Base-by-base conservation (phyloP, 2,329 filamentous ascomycete species). In the Colletotrichum costaricense region DNA sequence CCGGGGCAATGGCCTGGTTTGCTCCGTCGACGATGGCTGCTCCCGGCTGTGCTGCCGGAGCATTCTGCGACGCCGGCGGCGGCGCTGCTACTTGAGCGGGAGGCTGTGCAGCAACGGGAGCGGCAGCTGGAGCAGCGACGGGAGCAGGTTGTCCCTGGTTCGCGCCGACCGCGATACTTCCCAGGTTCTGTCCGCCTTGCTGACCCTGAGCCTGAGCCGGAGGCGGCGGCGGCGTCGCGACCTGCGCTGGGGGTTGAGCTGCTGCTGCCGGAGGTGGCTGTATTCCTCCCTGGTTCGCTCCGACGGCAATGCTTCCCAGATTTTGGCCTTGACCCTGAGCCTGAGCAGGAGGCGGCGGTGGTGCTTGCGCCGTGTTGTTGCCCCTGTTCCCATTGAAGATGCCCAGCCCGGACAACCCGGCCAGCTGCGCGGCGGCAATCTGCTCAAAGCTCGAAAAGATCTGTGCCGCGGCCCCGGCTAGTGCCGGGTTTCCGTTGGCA, bases 381-480 rank as follows among this genome's bases (percentile, higher is more conserved):
- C n/a, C 60, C 33, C 54, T 28, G 52, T 72, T 56, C 19, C 24
- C 57, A 26, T 28, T n/a, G 54, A 71, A 67, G 67, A 70, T 59
- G n/a, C 73, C 56, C 42, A 75, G 49, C 11, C 73, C 74, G 2
- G 72, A 65, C 1, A 81, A 74, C 3, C 76, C 78, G 16, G 76
- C 75, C 4, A 80, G 67, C 75, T 81, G 75, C 6, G 77, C 76
- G 2, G 76, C 76, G 9, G 77, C 78, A 46, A 81, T 77, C 72
- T 81, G 77, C 62, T 80, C 75, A 55, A 80, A 79, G 11, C 78
- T 78, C 2, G 76, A 74, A 74, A 80, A 80, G 11, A 82, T 62
- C 33, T 57, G 58, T 33, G 55, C 38, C 8, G 66, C 69, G 16
- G 52, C 59, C 5, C 46, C 56, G 22, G 70, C 70, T 7, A 73